These are phyloP conservation scores for Nymphaea thermarum DNA, from an alignment of 164 flowering plant genomes.

Conservation along the genomic window DNA sequence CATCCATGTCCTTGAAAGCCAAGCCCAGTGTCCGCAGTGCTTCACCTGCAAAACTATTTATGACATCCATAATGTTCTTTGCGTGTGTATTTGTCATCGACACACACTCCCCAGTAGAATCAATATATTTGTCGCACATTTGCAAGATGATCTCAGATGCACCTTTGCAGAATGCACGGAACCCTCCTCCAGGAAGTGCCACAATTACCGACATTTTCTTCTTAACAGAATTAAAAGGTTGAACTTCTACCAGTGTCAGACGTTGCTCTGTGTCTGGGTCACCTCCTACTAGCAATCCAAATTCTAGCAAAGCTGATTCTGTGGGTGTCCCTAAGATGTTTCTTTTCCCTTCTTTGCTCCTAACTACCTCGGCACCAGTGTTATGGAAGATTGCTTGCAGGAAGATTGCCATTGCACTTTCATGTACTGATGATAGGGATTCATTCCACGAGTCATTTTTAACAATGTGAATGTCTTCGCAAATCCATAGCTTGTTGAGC, in stretches of 20 bases:
- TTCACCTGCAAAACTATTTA: slow-evolving; percentile 29
- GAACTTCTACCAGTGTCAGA: slow-evolving; percentile 34
- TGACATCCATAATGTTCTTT: slow-evolving; percentile 18
- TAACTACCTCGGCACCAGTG: slow-evolving; percentile 49
- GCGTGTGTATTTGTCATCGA: slow-evolving; percentile 16
- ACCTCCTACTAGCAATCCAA: slow-evolving; percentile 52
- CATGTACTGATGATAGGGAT: slow-evolving; percentile 12
- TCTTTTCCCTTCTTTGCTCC: slow-evolving; percentile 42
- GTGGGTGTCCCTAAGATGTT: slow-evolving; percentile 59
- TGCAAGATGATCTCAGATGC: slow-evolving; percentile 64
- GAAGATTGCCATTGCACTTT: slow-evolving; percentile 16
- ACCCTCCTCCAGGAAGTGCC: slow-evolving; percentile 32
- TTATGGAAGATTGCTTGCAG: slow-evolving; percentile 30
- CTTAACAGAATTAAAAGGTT: slow-evolving; percentile 68
- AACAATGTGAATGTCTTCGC: slow-evolving; percentile 19
- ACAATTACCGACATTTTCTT: slow-evolving; percentile 80
- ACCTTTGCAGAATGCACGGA: slow-evolving; percentile 67
- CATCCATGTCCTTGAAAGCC: slow-evolving; percentile 30
- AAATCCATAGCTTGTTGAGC: slow-evolving; percentile 25
- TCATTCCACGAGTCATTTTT: slow-evolving; percentile 4
- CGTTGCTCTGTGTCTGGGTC: slow-evolving; percentile 26
- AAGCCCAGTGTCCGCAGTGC: slow-evolving; percentile 40
- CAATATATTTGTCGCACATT: slow-evolving; percentile 28
- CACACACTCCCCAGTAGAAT: slow-evolving; percentile 16
- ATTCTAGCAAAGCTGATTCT: slow-evolving; percentile 59